Conservation (phyloP, 805 yeast species). For the Yarrowia keelungensis region DNA sequence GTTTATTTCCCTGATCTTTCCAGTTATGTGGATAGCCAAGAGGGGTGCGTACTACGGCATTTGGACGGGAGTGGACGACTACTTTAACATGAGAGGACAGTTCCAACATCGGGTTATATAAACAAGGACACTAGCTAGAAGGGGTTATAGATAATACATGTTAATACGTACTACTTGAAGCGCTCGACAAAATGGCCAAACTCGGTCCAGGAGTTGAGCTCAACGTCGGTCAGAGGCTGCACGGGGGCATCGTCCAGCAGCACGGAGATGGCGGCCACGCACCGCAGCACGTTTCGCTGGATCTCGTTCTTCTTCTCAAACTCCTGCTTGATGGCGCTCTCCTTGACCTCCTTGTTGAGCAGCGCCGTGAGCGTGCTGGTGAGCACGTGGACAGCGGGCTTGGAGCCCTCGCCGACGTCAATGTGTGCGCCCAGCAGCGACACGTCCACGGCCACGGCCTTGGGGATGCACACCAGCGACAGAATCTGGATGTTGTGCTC, state of each 20-base stretch:
- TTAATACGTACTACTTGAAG: constrained; percentile 7
- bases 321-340: constrained; percentile 73
- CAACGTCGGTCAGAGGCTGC: constrained; percentile 26
- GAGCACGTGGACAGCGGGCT: constrained; percentile 17
- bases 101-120: too few relatives aligned
- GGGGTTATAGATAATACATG: too few relatives aligned
- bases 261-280: background rate
- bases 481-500: constrained; percentile 65
- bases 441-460: constrained; percentile 11
- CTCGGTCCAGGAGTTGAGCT: constrained; percentile 33
- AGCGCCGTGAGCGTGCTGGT: constrained; percentile 3
- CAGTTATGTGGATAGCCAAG: too few relatives aligned
- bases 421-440: constrained; percentile 17
- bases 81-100: too few relatives aligned
- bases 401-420: constrained; percentile 5
- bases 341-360: constrained; percentile 51
- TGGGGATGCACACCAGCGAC: constrained; percentile 55
- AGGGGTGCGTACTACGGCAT: too few relatives aligned
- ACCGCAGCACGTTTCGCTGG: constrained; percentile 31
- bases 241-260: constrained; percentile 2
- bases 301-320: constrained; percentile 62
- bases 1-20: too few relatives aligned
- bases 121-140: too few relatives aligned
- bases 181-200: constrained; percentile 11
- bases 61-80: too few relatives aligned